Conservation (phyloP, 1,284 basidiomycete genomes). For the Malassezia arunalokei region DNA sequence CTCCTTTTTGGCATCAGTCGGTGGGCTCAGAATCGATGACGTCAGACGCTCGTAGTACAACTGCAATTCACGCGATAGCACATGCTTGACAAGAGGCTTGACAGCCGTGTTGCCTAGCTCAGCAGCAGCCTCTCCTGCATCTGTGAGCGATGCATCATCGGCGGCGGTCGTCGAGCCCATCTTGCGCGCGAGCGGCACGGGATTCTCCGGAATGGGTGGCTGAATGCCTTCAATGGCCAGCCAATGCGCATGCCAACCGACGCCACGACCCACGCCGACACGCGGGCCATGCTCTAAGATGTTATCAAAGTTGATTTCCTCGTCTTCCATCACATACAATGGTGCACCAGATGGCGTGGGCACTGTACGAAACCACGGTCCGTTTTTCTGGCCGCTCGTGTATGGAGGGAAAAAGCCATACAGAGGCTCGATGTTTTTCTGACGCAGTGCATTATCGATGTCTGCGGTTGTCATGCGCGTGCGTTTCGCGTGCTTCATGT, state of each 20-base stretch:
- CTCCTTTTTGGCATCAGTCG: conserved; percentile 21
- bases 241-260: conserved; percentile 59
- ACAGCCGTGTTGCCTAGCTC: conserved; percentile 20
- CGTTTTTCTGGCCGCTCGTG: conserved; percentile 11
- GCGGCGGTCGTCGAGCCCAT: conserved; percentile 18
- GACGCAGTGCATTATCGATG: conserved; percentile 82
- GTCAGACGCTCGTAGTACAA: conserved; percentile 89
- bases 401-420: conserved; percentile 20
- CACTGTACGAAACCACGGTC: conserved; percentile 43
- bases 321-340: conserved; percentile 84
- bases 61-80: conserved; percentile 84
- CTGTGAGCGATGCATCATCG: conserved; percentile 17
- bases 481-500: conserved; percentile 85
- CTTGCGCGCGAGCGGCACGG: conserved; percentile 51
- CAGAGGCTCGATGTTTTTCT: conserved; percentile 69
- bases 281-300: conserved; percentile 30
- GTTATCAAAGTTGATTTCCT: conserved; percentile 85
- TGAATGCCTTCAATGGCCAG: conserved; percentile 95
- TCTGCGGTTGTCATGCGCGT: conserved; percentile 76
- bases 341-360: conserved; percentile 44
- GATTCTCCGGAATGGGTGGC: conserved; percentile 90
- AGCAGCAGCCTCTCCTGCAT: conserved; percentile 16
- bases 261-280: conserved; percentile 35
- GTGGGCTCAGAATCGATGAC: conserved; percentile 47
- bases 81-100: conserved; percentile 62